Percentiles rank a stretch among this genome's conserved stretches.
Conservation (phyloP, 2,329 filamentous ascomycete species). For the Ophiostoma pallidulum region DNA sequence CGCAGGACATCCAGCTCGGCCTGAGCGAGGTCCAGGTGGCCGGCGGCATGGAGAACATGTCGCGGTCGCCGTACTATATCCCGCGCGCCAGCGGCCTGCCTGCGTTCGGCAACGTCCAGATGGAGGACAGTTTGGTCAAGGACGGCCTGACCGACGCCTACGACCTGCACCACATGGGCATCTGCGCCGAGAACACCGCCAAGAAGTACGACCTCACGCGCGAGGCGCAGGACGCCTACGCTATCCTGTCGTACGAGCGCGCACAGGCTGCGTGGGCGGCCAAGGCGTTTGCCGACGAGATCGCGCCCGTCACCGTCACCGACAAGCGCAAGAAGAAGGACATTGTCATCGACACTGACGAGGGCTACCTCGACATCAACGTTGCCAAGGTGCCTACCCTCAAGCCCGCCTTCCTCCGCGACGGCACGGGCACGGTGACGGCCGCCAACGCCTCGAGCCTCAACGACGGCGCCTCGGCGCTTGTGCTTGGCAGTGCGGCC, state of each 20-base stretch:
- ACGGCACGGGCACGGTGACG: constrained; percentile 82
- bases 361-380: constrained; percentile 82
- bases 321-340: constrained; percentile 60
- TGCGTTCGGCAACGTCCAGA: constrained; percentile 74
- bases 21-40: constrained; percentile 81
- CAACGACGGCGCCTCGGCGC: constrained; percentile 86
- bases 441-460: constrained; percentile 90
- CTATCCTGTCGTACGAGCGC: constrained; percentile 79
- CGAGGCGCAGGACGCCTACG: constrained; percentile 84
- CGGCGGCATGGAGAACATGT: constrained; percentile 98
- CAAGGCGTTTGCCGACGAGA: constrained; percentile 78
- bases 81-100: constrained; percentile 73
- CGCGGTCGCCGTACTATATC: constrained; percentile 82
- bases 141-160: constrained; percentile 96
- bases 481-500: constrained; percentile 74
- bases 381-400: constrained; percentile 75
- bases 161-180: constrained; percentile 95
- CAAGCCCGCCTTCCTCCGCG: constrained; percentile 82
- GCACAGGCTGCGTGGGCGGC: constrained; percentile 83
- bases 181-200: constrained; percentile 88
- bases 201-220: constrained; percentile 76
- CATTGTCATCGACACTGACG: constrained; percentile 68
- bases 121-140: constrained; percentile 88
- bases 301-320: constrained; percentile 78
- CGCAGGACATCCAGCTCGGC: constrained; percentile 89